phyloP scores from a whole-genome alignment of 78 protist species.

The Guillardia theta region DNA sequence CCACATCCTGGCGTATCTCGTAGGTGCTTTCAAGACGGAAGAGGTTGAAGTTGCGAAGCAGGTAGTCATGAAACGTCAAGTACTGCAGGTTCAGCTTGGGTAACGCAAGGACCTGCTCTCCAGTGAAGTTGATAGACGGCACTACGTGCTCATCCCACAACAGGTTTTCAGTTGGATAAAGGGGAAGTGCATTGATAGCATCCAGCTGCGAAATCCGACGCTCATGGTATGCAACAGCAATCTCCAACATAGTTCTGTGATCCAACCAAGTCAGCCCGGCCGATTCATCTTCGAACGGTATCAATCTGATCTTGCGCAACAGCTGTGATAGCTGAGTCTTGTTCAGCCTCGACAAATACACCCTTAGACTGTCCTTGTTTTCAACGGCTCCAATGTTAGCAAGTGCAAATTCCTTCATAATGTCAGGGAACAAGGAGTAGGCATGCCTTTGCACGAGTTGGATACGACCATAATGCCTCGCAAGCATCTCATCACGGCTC shows the following conservation, averaged over 20 bases:
- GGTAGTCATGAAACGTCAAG: slow-evolving; percentile 89
- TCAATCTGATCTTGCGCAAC: not conserved
- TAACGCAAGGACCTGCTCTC: slow-evolving; percentile 67
- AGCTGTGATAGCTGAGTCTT: slow-evolving; percentile 45
- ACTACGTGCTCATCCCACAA: slow-evolving; percentile 47
- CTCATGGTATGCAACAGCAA: slow-evolving; percentile 40
- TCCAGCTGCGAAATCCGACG: slow-evolving; percentile 60
- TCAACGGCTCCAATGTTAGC: slow-evolving; percentile 61
- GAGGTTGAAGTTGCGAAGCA: slow-evolving; percentile 85
- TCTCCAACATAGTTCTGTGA: slow-evolving; percentile 53
- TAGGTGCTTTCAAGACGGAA: slow-evolving; percentile 82
- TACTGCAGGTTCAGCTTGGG: slow-evolving; percentile 93
- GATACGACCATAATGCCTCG: slow-evolving; percentile 60
- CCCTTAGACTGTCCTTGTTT: not conserved
- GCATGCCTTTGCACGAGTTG: slow-evolving; percentile 65
- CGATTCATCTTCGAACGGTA: not conserved
- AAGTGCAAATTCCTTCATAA: slow-evolving; percentile 64
- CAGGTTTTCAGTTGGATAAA: slow-evolving; percentile 76
- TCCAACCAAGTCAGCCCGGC: not conserved
- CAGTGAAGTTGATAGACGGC: slow-evolving; percentile 43
- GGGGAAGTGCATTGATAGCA: slow-evolving; percentile 68
- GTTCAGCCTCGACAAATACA: not conserved
- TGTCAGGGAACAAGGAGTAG: not conserved
- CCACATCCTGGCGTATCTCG: slow-evolving; percentile 82
- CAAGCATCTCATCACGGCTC: slow-evolving; percentile 57